Base-by-base conservation (phyloP, 2,329 filamentous ascomycete genomes). In the Bipolaris victoriae region DNA sequence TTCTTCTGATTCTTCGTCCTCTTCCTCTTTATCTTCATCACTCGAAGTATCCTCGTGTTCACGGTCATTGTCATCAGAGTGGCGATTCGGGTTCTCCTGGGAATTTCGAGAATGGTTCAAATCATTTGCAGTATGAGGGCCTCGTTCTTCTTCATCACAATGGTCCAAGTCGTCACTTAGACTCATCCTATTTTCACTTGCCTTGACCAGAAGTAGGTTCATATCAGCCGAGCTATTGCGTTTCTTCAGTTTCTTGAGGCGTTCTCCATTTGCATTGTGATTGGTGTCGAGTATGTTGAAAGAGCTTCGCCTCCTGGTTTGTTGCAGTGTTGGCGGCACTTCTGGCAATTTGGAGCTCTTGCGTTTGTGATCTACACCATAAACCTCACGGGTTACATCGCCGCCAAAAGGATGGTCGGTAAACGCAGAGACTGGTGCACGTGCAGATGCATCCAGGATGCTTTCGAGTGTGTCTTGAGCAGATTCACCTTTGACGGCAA, bases 401-500 rank as follows among this genome's bases (percentile, higher is more conserved):
- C 92, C 92, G 26, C 88, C 90, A 70, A 90, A 92, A 0, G 89
- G 86, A 74, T 97, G 92, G 69, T 97, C 92, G 0, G 90, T 96
- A 68, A 98, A 98, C 24, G 93, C 94, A 64, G 84, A 91, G 29
- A 97, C 92, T 1, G 95, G 95, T 0, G 95, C 94, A 58, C 84
- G 86, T 2, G 91, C 90, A 2, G 94, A 95, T 7, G 94, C 95
- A 71, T 97, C 90, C 7, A 99, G 83, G 51, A 99, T 96, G 72
- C 88, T 93, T 64, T 99, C 93, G 7, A 99, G 84, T 0, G 94
- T 97, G 40, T 86, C 89, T 72, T 92, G 91, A 10, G 94, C 93
- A 24, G 95, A 98, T 16, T 91, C 89, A 56, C 90, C 88, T 74
- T 85, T 83, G 40, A 87, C 76, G 37, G 85, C 77, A 37, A 87